phyloP scores from a whole-genome alignment of 805 yeast species.

The Wickerhamomyces bovis region DNA sequence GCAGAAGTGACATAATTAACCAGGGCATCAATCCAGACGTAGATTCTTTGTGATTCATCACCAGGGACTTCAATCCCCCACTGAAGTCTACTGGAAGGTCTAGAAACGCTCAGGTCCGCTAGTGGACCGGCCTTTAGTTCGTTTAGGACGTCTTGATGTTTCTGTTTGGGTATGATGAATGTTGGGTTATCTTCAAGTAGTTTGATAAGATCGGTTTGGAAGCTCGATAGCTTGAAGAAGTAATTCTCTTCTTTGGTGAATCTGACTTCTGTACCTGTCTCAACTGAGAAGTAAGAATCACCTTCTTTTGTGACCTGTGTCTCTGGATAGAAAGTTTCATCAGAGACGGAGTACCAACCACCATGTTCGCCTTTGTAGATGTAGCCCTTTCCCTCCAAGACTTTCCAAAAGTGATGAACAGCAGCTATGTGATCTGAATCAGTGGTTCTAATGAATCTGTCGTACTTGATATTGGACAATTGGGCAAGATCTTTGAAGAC shows the following conservation, averaged over 20 bases:
- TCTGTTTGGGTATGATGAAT: conserved; percentile 62
- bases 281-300: conserved; percentile 43
- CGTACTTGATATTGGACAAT: conserved; percentile 50
- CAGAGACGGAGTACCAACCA: conserved; percentile 95
- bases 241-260: conserved; percentile 80
- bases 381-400: conserved; percentile 50
- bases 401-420: conserved; percentile 66
- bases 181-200: conserved; percentile 42
- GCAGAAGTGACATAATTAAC: conserved; percentile 74
- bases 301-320: conserved; percentile 47
- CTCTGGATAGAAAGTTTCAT: conserved; percentile 90
- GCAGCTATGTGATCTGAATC: conserved; percentile 69
- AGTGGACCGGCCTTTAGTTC: conserved; percentile 49
- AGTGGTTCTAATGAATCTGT: conserved; percentile 86
- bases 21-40: conserved; percentile 97
- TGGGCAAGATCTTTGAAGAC: conserved; percentile 62
- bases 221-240: conserved; percentile 68
- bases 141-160: conserved; percentile 45
- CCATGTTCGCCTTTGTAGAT: conserved; percentile 79
- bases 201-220: conserved; percentile 48
- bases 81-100: conserved; percentile 68
- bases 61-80: conserved; percentile 93
- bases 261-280: conserved; percentile 69
- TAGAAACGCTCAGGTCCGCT: conserved; percentile 75
- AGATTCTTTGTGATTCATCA: conserved; percentile 71